These are phyloP conservation scores for Camelina laxa DNA, from an alignment of 345 rosid species.

Conservation along the genomic window DNA sequence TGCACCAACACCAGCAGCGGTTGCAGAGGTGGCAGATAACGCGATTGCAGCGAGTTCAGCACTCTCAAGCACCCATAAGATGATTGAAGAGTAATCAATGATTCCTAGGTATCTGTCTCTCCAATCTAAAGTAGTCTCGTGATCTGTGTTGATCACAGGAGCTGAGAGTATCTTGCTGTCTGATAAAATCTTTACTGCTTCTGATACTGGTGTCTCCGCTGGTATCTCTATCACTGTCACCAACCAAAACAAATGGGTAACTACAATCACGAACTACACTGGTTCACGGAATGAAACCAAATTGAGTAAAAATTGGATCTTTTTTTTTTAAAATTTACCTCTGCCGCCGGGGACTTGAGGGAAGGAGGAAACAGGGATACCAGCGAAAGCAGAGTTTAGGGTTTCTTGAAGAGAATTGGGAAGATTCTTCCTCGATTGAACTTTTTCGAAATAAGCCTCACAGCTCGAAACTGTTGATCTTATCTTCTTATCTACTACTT, in stretches of 20 bases:
- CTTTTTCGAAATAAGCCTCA: slow-evolving; percentile 72
- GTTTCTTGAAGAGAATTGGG: slow-evolving; percentile 72
- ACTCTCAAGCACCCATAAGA: slow-evolving; percentile 84
- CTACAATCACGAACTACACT: not conserved
- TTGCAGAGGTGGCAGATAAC: slow-evolving; percentile 67
- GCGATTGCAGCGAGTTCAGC: slow-evolving; percentile 81
- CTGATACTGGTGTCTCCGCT: slow-evolving; percentile 69
- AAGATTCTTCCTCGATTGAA: slow-evolving; percentile 75
- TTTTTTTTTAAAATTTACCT: slow-evolving; percentile 48
- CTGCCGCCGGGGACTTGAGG: slow-evolving; percentile 79
- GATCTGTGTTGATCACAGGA: slow-evolving; percentile 70
- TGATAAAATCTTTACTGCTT: slow-evolving; percentile 75
- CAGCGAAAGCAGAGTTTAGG: slow-evolving; percentile 71
- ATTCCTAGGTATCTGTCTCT: slow-evolving; percentile 76
- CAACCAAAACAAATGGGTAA: not conserved
- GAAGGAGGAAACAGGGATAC: slow-evolving; percentile 78
- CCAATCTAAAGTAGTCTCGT: slow-evolving; percentile 58
- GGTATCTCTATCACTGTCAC: slow-evolving; percentile 74
- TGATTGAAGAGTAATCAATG: slow-evolving; percentile 75
- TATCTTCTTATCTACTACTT: slow-evolving; percentile 34
- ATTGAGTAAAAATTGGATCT: slow-evolving; percentile 1
- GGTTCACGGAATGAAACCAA: not conserved
- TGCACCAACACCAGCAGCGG: slow-evolving; percentile 80
- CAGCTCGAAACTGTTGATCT: slow-evolving; percentile 52
- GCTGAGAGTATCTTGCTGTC: slow-evolving; percentile 81